Evolutionary conservation across 169 alveolate species (phyloP), one percentile per base, ranked within the genome.

Genomic region (Perkinsus olseni): DNA sequence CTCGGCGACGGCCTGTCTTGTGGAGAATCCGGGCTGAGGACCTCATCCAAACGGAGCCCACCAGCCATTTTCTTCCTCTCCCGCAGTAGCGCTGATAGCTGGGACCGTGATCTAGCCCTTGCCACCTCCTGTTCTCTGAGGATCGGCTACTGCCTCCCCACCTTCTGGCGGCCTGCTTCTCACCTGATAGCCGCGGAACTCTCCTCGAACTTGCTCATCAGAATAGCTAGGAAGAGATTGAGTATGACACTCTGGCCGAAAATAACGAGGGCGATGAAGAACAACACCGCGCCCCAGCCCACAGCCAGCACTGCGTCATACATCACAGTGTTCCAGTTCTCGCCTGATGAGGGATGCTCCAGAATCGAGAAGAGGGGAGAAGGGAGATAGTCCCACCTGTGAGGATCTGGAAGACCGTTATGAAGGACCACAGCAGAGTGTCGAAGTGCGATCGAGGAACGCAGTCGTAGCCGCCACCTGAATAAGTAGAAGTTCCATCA

Each of bases 361-460:
- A 74, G 40, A n/a, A 38, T 8, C 4, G 38, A 31, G 31, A 74
- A 21, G 1, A 28, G 91, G 31, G 13, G 38, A 17, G 39, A 13
- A 3, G 13, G 38, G 91, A n/a, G n/a, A n/a, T n/a, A n/a, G n/a
- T n/a, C 45, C 24, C 28, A 38, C 94, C 92, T 0, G 98, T 96
- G 51, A 97, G 93, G 39, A 97, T 93, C 92, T 95, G 97, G 92
- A 96, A 97, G 11, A 96, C 96, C 6, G 97, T 95, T 38, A 96
- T 94, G 93, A 96, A 95, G n/a, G 98, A 96, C 74, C 92, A 92
- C 39, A 92, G 92, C 92, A 97, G 96, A 31, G 95, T 39, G 93
- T 96, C 96, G 90, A 93, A 95, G 45, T 92, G 95, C 39, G 94
- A 92, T 93, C 95, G 39, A 20, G 92, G n/a, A 11, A 91, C 91